Conservation (phyloP, 106 monocot genomes). For the Cymbidium sinense region DNA sequence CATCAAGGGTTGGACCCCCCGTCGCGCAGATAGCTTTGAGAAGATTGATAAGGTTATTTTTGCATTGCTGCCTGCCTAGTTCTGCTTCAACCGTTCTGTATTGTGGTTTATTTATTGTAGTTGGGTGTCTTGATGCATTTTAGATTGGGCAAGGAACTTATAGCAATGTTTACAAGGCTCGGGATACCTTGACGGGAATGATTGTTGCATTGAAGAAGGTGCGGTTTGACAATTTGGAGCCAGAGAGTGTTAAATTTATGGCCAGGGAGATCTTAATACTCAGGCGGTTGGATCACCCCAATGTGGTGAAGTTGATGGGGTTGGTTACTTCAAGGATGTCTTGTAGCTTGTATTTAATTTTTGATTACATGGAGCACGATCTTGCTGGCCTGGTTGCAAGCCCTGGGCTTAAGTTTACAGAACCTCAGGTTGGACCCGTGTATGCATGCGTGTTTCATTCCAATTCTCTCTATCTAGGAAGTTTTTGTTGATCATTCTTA, state of each 20-base stretch:
- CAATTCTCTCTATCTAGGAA: neutral
- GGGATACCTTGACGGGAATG: constrained; percentile 37
- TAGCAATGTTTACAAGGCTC: constrained; percentile 67
- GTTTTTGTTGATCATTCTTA: neutral
- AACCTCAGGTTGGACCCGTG: constrained; percentile 5
- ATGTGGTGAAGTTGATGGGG: constrained; percentile 53
- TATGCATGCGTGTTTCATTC: neutral
- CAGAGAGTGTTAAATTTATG: constrained; percentile 63
- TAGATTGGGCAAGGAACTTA: constrained; percentile 73
- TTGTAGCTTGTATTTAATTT: constrained; percentile 56
- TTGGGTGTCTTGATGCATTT: neutral
- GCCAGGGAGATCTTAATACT: constrained; percentile 56
- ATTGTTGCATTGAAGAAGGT: constrained; percentile 70
- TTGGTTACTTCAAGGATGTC: constrained; percentile 67
- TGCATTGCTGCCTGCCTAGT: neutral
- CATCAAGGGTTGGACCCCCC: constrained; percentile 68
- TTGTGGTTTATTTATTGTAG: neutral
- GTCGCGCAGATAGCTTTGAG: constrained; percentile 59
- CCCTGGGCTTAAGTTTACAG: neutral
- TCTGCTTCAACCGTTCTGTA: neutral
- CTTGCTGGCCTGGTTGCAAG: constrained; percentile 12
- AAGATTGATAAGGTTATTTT: constrained; percentile 54
- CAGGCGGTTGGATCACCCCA: constrained; percentile 55
- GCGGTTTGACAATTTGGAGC: constrained; percentile 63
- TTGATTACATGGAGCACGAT: constrained; percentile 72